Evolutionary conservation across 2,329 filamentous ascomycete genomes (phyloP), one percentile per base, ranked within the genome.

Genomic region (Fusarium haematococcum): DNA sequence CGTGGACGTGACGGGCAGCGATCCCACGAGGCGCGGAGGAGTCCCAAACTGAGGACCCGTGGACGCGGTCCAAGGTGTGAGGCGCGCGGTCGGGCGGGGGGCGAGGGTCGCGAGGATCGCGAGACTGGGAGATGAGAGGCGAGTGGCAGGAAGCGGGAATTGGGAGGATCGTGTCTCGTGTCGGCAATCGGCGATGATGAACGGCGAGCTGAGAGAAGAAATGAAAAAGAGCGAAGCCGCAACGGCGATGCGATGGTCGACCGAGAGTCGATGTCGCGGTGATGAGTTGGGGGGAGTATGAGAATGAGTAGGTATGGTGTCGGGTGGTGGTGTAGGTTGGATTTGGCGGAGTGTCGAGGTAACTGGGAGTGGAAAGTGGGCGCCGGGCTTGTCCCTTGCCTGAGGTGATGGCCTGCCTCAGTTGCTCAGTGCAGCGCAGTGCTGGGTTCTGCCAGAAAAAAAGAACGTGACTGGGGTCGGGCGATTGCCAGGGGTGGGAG

Each of bases 1-100:
- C 75, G 79, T 80, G 76, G 80, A 75, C 77, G 79, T 79, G 77
- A 77, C 79, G 75, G 79, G 71, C 76, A 77, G 76, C 73, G 69
- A 77, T 75, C 65, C 77, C 69, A 70, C 43, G 71, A 75, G 59
- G 74, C 75, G 75, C 75, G 74, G 74, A 67, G 41, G 56, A 41
- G 48, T 67, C 70, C 45, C 16, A 52, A 52, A 56, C 68, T 54
- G 71, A 41, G 48, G 52, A 74, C 52, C 57, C 58, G 73, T 75
- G 64, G 77, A 79, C 77, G 77, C 77, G 77, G 71, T 79, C 66
- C 72, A 71, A 75, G 69, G 71, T 75, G 76, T 68, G 75, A 72
- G 75, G 73, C 67, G 71, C 72, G 75, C 68, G 66, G 71, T 75
- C 68, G 68, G 71, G 67, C 63, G 68, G 67, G 66, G 69, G 63